Base-by-base conservation (phyloP, 2,329 filamentous ascomycete species). In the Ascomycota sp. region DNA sequence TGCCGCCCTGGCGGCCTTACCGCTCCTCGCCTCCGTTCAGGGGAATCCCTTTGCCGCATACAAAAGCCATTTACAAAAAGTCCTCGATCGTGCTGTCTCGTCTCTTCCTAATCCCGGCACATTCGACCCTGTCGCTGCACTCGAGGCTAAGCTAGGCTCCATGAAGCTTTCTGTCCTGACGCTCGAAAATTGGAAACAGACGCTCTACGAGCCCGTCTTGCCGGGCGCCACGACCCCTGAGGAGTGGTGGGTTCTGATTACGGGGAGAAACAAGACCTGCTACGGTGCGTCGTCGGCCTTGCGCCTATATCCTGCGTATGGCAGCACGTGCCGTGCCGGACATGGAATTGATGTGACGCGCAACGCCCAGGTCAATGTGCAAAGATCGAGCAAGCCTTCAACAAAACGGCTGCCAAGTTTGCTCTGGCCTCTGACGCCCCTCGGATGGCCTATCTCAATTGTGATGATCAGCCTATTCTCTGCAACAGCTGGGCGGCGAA, bases 241-340 rank as follows among this genome's bases (percentile, higher is more conserved):
- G 52, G 74, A 82, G 53, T 83, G 75, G 75, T 73, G 77, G 61
- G 57, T 86, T 36, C 62, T 78, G 40, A 55, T 81, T 40, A 78
- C 72, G 8, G 79, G 79, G 32, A 62, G 75, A 40, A 83, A 85
- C 61, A 75, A 72, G 57, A 82, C 78, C 21, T 86, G 79, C 57
- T 75, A 65, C 46, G 65, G 67, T 70, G 55, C n/a, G n/a, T n/a
- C n/a, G n/a, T n/a, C n/a, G n/a, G n/a, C n/a, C n/a, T n/a, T n/a
- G n/a, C n/a, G n/a, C n/a, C n/a, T n/a, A n/a, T n/a, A n/a, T n/a
- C n/a, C n/a, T n/a, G n/a, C n/a, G n/a, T n/a, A n/a, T n/a, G n/a
- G n/a, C n/a, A n/a, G n/a, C n/a, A n/a, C n/a, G n/a, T n/a, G n/a
- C n/a, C n/a, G n/a, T n/a, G n/a, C n/a, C n/a, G n/a, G n/a, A n/a